Evolutionary conservation across 805 yeast species (phyloP).

Genomic region (Wickerhamiella spandovensis): DNA sequence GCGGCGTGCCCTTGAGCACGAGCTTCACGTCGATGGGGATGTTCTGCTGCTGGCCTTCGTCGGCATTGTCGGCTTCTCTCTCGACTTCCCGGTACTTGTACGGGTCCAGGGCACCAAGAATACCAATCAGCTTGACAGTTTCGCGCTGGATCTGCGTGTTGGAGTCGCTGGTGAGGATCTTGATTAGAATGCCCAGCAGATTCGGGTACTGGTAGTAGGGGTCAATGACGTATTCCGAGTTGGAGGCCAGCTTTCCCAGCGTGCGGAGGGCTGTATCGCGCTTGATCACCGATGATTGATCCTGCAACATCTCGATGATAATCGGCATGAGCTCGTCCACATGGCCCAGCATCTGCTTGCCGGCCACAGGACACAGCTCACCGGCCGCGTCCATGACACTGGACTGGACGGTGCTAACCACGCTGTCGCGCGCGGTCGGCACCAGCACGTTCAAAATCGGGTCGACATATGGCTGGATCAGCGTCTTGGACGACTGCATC

Average conservation of each 20-base stretch:
- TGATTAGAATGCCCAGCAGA: constrained; percentile 64
- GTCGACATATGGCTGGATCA: constrained; percentile 81
- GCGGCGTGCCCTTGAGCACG: constrained; percentile 87
- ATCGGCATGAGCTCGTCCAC: constrained; percentile 74
- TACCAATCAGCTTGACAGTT: constrained; percentile 80
- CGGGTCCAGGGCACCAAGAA: constrained; percentile 93
- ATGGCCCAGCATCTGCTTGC: constrained; percentile 65
- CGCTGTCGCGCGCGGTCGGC: constrained; percentile 57
- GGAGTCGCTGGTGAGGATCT: constrained; percentile 71
- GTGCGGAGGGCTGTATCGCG: constrained; percentile 83
- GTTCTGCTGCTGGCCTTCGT: constrained; percentile 54
- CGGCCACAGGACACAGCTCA: constrained; percentile 76
- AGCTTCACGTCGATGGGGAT: constrained; percentile 84
- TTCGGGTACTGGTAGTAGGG: constrained; percentile 90
- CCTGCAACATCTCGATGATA: constrained; percentile 76
- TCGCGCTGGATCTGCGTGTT: constrained; percentile 59
- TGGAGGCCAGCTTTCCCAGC: constrained; percentile 74
- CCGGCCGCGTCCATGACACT: constrained; percentile 81
- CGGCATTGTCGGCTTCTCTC: constrained; percentile 39
- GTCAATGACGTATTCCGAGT: constrained; percentile 89
- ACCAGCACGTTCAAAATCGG: constrained; percentile 79
- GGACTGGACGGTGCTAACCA: constrained; percentile 65
- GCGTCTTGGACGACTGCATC: constrained; percentile 62
- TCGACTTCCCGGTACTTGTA: constrained; percentile 89
- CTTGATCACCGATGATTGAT: constrained; percentile 77